Evolutionary conservation across 331 rosid species (phyloP), one percentile per base, ranked within the genome.

Genomic region (Stylosanthes scabra): DNA sequence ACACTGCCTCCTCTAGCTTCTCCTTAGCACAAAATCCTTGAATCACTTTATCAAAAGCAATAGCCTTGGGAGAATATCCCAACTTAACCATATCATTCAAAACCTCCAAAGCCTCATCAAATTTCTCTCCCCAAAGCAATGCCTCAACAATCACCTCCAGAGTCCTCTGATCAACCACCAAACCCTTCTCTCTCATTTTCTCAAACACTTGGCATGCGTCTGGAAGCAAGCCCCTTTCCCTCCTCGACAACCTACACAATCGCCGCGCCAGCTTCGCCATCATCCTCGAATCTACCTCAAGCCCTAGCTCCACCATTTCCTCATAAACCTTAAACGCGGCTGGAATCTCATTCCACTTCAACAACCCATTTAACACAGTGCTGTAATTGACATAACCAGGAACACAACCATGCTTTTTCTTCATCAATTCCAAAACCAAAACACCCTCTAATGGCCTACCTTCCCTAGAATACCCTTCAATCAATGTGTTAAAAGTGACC

Each of bases 401-500:
- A 63, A 1, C 73, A 64, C 97, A 89, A 0, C 71, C 68, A 34
- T 74, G 51, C 37, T 67, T 71, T 72, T 83, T 75, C 76, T 79
- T 86, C 96, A 93, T 93, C 82, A 71, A 8, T 77, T 80, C 76
- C 82, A 91, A 59, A 71, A 93, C 82, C 37, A 37, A 68, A 54
- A 82, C 70, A 11, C 97, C 83, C 62, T 91, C 74, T 80, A 84
- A 27, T 11, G 94, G 79, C 74, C 92, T 91, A 0, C 97, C 94
- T 75, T 93, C 96, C 60, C 78, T 83, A 68, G 91, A 83, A 70
- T 86, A 93, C 68, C 98, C 97, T 68, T 83, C 81, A 46, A 93
- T 68, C 77, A 91, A 54, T 14, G 94, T 74, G 59, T 91, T 93
- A 74, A 83, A 91, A 11, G 86, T 74, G 4, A 91, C 85, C 60